Evolutionary conservation across 1,284 basidiomycete genomes (phyloP).

Genomic region (Ceratobasidium papillatum): DNA sequence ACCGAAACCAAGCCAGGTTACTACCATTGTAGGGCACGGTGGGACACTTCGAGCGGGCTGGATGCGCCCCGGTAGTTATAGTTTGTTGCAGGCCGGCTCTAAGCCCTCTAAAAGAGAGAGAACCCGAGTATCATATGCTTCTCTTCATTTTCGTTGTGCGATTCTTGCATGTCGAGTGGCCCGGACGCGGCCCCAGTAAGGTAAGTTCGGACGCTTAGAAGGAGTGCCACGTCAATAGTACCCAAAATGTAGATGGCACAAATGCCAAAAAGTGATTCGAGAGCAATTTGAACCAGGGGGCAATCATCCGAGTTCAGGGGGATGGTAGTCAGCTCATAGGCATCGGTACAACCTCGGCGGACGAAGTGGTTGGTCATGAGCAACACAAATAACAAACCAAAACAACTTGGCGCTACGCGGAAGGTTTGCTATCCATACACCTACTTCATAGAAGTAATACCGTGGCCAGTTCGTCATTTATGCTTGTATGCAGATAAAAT

Average conservation of each 20-base stretch:
- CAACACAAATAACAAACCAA: background rate
- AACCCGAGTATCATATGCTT: slow-evolving; percentile 8
- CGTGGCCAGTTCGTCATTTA: too few relatives aligned
- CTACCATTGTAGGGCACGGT: background rate
- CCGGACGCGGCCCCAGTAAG: background rate
- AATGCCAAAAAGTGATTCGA: too few relatives aligned
- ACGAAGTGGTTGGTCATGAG: background rate
- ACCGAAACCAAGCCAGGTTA: slow-evolving; percentile 2
- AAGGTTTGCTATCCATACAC: too few relatives aligned
- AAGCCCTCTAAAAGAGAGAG: background rate
- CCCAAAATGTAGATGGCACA: background rate
- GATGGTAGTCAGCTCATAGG: background rate
- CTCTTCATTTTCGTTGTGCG: background rate
- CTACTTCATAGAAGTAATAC: too few relatives aligned
- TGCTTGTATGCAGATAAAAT: too few relatives aligned
- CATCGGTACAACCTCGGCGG: slow-evolving; percentile 1
- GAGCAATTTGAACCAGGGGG: background rate
- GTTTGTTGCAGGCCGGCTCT: slow-evolving; percentile 23
- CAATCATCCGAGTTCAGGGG: background rate
- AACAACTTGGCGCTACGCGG: background rate
- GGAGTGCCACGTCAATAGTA: background rate
- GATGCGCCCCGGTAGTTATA: background rate
- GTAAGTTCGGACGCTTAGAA: background rate
- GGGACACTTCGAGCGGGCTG: background rate
- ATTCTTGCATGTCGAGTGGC: background rate